Percentiles rank a stretch among this genome's conserved stretches.
Conservation (phyloP, 768 basidiomycete species). For the Exsudoporus frostii region DNA sequence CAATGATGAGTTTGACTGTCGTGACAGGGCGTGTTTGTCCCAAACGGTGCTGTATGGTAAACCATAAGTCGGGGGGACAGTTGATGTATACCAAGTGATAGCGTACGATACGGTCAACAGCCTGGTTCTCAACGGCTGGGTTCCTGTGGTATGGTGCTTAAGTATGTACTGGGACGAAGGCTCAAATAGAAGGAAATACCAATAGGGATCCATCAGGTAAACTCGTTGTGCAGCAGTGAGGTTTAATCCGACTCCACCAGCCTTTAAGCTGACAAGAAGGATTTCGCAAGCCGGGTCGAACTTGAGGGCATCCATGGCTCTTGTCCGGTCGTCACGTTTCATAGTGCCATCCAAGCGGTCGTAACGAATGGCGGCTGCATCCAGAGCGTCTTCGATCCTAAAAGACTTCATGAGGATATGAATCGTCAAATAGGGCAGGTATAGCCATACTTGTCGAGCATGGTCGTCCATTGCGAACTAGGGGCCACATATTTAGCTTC, state of each 20-base stretch:
- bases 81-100: neutral
- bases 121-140: constrained; percentile 96
- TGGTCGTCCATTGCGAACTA: constrained; percentile 92
- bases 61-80: neutral
- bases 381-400: constrained; percentile 88
- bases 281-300: constrained; percentile 90
- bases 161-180: neutral
- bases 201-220: constrained; percentile 97
- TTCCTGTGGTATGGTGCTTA: constrained; percentile 55
- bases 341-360: constrained; percentile 96
- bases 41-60: constrained; percentile 72
- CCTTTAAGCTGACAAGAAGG: constrained; percentile 91
- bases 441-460: constrained; percentile 78
- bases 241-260: constrained; percentile 96
- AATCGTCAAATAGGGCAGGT: neutral
- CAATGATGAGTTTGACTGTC: constrained; percentile 90
- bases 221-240: constrained; percentile 91
- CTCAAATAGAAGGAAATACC: constrained; percentile 42
- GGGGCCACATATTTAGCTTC: constrained; percentile 10
- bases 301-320: constrained; percentile 91
- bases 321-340: constrained; percentile 91
- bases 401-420: neutral
- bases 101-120: constrained; percentile 93
- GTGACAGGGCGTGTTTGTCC: constrained; percentile 92
- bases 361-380: constrained; percentile 77